Evolutionary conservation across 2,329 filamentous ascomycete species (phyloP).

Genomic region (Pseudogymnoascus sp.): DNA sequence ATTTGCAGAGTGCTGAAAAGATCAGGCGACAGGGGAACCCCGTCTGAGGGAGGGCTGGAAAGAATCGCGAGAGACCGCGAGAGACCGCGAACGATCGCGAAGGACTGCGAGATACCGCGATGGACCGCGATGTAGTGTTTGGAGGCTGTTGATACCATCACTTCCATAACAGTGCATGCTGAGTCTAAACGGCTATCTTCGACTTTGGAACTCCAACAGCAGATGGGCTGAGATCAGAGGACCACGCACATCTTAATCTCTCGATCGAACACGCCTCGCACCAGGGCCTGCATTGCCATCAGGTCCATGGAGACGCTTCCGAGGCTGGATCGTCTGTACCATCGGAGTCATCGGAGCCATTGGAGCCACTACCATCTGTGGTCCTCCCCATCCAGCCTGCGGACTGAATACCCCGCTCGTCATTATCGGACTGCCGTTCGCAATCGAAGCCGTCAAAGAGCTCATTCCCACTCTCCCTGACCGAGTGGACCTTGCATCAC

Average conservation of each 20-base stretch:
- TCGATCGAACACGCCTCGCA: not conserved
- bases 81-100: not conserved
- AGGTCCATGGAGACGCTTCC: slow-evolving; percentile 3
- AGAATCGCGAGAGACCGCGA: not conserved
- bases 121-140: not conserved
- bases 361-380: not conserved
- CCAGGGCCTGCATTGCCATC: not conserved
- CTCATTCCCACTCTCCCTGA: not conserved
- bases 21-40: not conserved
- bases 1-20: not conserved
- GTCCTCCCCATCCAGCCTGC: not conserved
- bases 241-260: not conserved
- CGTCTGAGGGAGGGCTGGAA: not conserved
- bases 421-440: not conserved
- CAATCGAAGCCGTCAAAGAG: not conserved
- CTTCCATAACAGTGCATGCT: too few species aligned
- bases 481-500: not conserved
- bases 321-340: not conserved
- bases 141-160: not conserved
- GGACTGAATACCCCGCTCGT: not conserved
- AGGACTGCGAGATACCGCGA: not conserved
- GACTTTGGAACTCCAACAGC: not conserved
- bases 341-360: not conserved
- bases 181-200: too few species aligned
- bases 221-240: not conserved